These are phyloP conservation scores for Lipomyces lipofer DNA, from an alignment of 805 yeast genomes.

Conservation along the genomic window DNA sequence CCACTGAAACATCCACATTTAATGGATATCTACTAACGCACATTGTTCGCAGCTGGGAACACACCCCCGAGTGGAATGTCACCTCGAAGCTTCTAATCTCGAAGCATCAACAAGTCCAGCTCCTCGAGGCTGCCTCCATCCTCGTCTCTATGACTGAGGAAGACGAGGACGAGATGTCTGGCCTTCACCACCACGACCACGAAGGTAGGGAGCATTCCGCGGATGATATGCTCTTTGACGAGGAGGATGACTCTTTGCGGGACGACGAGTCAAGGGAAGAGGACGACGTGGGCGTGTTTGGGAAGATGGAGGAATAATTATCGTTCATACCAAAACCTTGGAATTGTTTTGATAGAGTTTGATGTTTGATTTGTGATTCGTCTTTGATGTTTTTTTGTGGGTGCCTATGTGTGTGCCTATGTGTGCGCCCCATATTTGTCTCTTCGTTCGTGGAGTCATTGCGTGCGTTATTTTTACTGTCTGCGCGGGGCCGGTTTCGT, in stretches of 20 bases:
- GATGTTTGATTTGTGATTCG: too few relatives aligned
- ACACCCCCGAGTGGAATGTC: constrained; percentile 90
- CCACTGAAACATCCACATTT: neutral
- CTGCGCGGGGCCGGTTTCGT: too few relatives aligned
- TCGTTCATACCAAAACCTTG: too few relatives aligned
- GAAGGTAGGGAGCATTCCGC: constrained; percentile 10
- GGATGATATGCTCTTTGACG: constrained; percentile 20
- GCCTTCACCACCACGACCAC: constrained; percentile 3
- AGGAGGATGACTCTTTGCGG: constrained; percentile 40
- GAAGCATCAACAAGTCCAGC: constrained; percentile 86
- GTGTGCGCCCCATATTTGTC: constrained; percentile 2
- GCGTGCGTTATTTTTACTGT: neutral
- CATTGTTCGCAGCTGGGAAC: constrained; percentile 77
- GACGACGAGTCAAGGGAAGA: constrained; percentile 32
- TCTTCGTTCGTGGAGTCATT: neutral
- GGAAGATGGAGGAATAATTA: constrained; percentile 43
- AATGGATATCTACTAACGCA: neutral
- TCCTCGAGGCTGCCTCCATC: constrained; percentile 63
- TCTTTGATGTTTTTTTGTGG: constrained; percentile 8
- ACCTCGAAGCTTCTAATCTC: constrained; percentile 77
- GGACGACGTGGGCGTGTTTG: constrained; percentile 38
- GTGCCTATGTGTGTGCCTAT: neutral
- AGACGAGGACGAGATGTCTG: constrained; percentile 29
- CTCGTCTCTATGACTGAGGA: constrained; percentile 69
- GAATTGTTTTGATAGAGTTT: too few relatives aligned